Evolutionary conservation across 768 basidiomycete species (phyloP), one percentile per base, ranked within the genome.

Genomic region (Coprinopsis sp.): DNA sequence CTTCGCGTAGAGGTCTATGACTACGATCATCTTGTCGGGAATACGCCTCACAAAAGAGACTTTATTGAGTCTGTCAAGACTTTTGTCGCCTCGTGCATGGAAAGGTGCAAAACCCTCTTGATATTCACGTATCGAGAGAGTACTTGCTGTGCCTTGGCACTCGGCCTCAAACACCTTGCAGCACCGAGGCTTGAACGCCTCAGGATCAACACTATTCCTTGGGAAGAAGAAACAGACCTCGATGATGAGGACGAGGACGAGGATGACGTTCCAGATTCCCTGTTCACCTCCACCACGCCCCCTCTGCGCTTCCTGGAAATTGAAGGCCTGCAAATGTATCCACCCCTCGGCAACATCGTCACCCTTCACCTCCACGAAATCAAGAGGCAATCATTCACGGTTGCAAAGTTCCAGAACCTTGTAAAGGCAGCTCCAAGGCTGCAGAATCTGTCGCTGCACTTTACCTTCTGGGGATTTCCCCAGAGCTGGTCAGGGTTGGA

Each of bases 381-480:
- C 24, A 37, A 24, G 6, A 13, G 40, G n/a, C 31, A 34, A 6
- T 49, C 40, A 41, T 34, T 49, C 33, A 24, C 40, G 4, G 34
- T 31, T 19, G 22, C 29, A 6, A 23, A 18, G 23, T 43, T 49
- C 25, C 14, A 19, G 16, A 8, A 34, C 14, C 34, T 49, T 19
- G 14, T 14, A 14, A 23, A 12, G 2, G 37, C 29, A 30, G 33
- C 40, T 14, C 10, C 33, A 12, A 22, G 22, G 1, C 40, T 49
- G 14, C 19, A 49, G 29, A 42, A 49, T 29, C 38, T 49, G 4
- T 49, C 47, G n/a, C 31, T 48, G 24, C 33, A 41, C n/a, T n/a
- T n/a, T n/a, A n/a, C n/a, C n/a, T n/a, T n/a, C n/a, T n/a, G n/a
- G n/a, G n/a, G n/a, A n/a, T n/a, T n/a, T n/a, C n/a, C n/a, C n/a